Evolutionary conservation across 192 early-diverging fungal species (phyloP).

Genomic region (Entomortierella parvispora): DNA sequence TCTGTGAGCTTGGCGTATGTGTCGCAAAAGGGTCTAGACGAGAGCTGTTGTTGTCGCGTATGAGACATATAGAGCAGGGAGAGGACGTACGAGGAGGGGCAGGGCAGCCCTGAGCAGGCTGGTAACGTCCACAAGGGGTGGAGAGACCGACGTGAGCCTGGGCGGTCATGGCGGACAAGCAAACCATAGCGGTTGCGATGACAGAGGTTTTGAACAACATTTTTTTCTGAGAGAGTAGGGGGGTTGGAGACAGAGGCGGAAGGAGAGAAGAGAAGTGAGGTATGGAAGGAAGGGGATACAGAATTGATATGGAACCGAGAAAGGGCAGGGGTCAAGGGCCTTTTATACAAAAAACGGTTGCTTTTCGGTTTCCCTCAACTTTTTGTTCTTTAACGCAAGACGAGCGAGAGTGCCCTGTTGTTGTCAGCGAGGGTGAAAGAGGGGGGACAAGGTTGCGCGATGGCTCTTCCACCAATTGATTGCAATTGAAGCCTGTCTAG

Average conservation of each 20-base stretch:
- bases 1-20: no score
- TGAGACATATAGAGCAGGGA: not conserved
- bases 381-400: no score
- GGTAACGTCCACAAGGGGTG: constrained; percentile 56
- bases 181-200: constrained; percentile 24
- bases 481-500: no score
- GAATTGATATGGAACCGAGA: no score
- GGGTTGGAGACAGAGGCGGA: not conserved
- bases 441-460: no score
- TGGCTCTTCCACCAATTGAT: no score
- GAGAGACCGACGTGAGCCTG: constrained; percentile 58
- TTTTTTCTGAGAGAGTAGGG: not conserved
- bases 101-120: constrained; percentile 53
- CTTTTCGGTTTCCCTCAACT: no score
- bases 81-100: constrained; percentile 40
- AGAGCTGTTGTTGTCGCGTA: not conserved
- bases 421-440: no score
- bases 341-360: no score
- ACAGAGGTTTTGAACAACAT: constrained; percentile 33
- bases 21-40: no score
- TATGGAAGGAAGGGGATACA: not conserved
- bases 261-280: not conserved
- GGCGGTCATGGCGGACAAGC: constrained; percentile 37
- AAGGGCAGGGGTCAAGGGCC: no score
- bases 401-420: no score